Evolutionary conservation across 768 basidiomycete genomes (phyloP).

Genomic region (Hebeloma cylindrosporum): DNA sequence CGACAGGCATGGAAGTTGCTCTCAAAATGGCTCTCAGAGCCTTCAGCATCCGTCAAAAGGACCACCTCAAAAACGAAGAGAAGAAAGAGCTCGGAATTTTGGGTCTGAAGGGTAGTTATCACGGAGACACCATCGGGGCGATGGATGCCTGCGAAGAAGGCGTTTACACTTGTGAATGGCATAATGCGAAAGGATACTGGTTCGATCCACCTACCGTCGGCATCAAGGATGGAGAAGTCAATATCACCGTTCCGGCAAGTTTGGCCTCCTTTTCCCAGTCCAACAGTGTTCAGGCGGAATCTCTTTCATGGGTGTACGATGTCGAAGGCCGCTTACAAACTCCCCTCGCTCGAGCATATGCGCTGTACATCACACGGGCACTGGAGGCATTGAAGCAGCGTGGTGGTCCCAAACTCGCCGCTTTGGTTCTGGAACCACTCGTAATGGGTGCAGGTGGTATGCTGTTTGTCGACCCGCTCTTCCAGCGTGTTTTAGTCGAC

Average conservation of each 20-base stretch:
- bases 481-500: slow-evolving; percentile 87
- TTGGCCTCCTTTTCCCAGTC: slow-evolving; percentile 35
- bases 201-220: slow-evolving; percentile 84
- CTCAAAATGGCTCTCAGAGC: slow-evolving; percentile 94
- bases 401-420: slow-evolving; percentile 53
- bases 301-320: slow-evolving; percentile 67
- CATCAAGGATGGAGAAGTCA: slow-evolving; percentile 57
- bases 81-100: slow-evolving; percentile 69
- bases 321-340: slow-evolving; percentile 59
- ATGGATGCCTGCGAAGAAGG: slow-evolving; percentile 96
- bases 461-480: slow-evolving; percentile 96
- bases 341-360: slow-evolving; percentile 64
- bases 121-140: slow-evolving; percentile 95
- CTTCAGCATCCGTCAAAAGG: slow-evolving; percentile 43
- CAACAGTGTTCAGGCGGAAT: slow-evolving; percentile 35
- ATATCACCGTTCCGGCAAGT: slow-evolving; percentile 53
- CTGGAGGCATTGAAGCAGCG: slow-evolving; percentile 46
- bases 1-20: slow-evolving; percentile 96
- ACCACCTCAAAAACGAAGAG: slow-evolving; percentile 33
- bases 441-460: slow-evolving; percentile 96
- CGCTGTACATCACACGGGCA: slow-evolving; percentile 51
- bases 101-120: slow-evolving; percentile 91
- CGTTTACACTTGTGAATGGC: slow-evolving; percentile 96
- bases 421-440: slow-evolving; percentile 87
- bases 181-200: slow-evolving; percentile 90